Evolutionary conservation across 192 early-diverging fungal species (phyloP), one percentile per base, ranked within the genome.

Genomic region (Podila verticillata): DNA sequence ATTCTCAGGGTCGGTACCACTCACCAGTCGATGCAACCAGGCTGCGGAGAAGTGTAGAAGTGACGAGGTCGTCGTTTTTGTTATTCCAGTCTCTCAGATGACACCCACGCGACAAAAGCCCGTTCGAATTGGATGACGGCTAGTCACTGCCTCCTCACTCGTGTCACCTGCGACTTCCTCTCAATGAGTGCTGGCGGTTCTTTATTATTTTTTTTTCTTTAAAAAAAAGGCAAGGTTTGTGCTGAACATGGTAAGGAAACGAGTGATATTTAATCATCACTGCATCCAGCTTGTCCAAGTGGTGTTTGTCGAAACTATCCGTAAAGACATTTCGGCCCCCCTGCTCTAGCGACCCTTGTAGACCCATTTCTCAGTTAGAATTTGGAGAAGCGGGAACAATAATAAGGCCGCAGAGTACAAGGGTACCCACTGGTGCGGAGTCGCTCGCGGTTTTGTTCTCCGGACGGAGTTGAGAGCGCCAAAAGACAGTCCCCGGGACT

Each of bases 171-270:
- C 35, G 9, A 36, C 4, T 39, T 36, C 7, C 9, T 39, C n/a
- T n/a, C n/a, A n/a, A n/a, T n/a, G 6, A 6, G 9, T 44, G 2
- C 17, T 44, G 2, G 7, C 10, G 12, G 12, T 44, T 44, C 4
- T 1, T 15, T 15, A 7, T 44, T 12, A 5, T 39, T 39, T 39
- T 39, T 39, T 39, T 39, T 39, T 56, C 5, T 17, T 17, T n/a
- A n/a, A 17, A 44, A 54, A 6, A 26, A 7, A 7, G 51, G 2
- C 0, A 24, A 54, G 51, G 51, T 24, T 44, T 54, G 51, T 54
- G 22, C 51, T 54, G 51, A 54, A 54, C 51, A n/a, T 54, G 51
- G 51, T 54, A 54, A 54, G 51, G 51, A 54, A 54, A 54, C 51
- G 51, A 54, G 51, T 54, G 51, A 26, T 54, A 54, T 4, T 54